These are phyloP conservation scores for Solanum rostratum DNA, from an alignment of 257 asterid species.

Conservation along the genomic window DNA sequence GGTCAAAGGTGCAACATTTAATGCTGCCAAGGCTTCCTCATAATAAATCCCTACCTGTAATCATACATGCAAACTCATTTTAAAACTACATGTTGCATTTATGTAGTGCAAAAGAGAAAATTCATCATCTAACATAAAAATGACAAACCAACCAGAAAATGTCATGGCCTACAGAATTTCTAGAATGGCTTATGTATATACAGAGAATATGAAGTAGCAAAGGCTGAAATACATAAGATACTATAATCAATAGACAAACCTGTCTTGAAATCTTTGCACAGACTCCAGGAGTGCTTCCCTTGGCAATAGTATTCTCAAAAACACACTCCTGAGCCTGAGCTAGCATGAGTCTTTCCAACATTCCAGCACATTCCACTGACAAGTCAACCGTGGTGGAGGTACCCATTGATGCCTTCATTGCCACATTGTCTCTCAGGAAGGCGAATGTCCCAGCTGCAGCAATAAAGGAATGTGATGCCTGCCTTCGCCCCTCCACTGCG, in stretches of 20 bases:
- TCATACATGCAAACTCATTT: neutral
- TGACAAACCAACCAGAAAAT: neutral
- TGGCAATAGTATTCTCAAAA: slow-evolving; percentile 85
- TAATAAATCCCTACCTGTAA: slow-evolving; percentile 78
- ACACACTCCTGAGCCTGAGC: slow-evolving; percentile 99
- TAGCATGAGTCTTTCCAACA: slow-evolving; percentile 94
- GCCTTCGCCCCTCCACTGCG: slow-evolving; percentile 84
- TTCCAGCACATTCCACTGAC: slow-evolving; percentile 87
- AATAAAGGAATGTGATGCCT: slow-evolving; percentile 84
- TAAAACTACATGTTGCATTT: neutral
- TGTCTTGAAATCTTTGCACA: slow-evolving; percentile 91
- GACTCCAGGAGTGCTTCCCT: slow-evolving; percentile 92
- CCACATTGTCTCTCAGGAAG: slow-evolving; percentile 73
- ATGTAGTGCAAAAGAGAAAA: neutral
- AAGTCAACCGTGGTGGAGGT: slow-evolving; percentile 70
- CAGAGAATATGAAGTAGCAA: neutral
- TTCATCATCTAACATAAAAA: neutral
- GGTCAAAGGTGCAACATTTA: slow-evolving; percentile 60
- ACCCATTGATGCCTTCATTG: slow-evolving; percentile 84
- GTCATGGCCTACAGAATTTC: neutral
- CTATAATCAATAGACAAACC: slow-evolving; percentile 32
- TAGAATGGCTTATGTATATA: neutral
- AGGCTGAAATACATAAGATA: neutral
- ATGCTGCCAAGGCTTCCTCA: slow-evolving; percentile 84
- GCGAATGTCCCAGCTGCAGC: slow-evolving; percentile 96